These are phyloP conservation scores for Triangularia setosa DNA, from an alignment of 2,329 filamentous ascomycete species.

Conservation along the genomic window DNA sequence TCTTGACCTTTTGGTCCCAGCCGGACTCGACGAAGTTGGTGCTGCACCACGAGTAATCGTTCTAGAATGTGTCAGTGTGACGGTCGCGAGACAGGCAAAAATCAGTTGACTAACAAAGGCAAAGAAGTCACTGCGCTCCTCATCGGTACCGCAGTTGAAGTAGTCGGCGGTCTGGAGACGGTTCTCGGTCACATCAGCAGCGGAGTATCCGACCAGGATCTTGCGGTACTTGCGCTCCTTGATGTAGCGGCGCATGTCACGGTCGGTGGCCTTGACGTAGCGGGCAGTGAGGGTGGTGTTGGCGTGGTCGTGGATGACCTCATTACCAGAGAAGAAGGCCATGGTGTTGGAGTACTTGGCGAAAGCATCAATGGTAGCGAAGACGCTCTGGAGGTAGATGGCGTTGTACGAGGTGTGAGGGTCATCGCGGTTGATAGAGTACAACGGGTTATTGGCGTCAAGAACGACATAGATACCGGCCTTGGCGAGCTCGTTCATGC, in stretches of 20 bases:
- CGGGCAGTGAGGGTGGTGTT: conserved; percentile 63
- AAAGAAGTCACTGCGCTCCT: conserved; percentile 84
- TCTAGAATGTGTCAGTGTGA: conserved; percentile 35
- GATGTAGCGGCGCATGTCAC: conserved; percentile 72
- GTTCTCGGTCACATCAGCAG: conserved; percentile 80
- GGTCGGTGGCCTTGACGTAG: conserved; percentile 74
- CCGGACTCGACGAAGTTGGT: conserved; percentile 67
- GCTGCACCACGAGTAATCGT: conserved; percentile 86
- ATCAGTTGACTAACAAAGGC: conserved; percentile 51
- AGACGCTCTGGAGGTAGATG: conserved; percentile 78
- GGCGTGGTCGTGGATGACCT: conserved; percentile 68
- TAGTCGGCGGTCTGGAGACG: conserved; percentile 82
- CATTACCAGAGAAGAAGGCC: conserved; percentile 80
- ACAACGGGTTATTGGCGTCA: conserved; percentile 44
- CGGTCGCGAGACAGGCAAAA: not conserved
- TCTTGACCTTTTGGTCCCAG: conserved; percentile 85
- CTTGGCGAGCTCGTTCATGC: conserved; percentile 76
- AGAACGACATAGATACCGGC: conserved; percentile 91
- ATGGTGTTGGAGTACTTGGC: conserved; percentile 80
- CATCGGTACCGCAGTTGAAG: conserved; percentile 88
- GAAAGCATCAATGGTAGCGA: conserved; percentile 85
- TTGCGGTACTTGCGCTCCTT: conserved; percentile 57
- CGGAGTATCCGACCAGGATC: conserved; percentile 70
- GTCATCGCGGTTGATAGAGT: conserved; percentile 38
- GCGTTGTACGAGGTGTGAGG: conserved; percentile 79